Base-by-base conservation (phyloP, 768 basidiomycete genomes). In the Rhodotorula toruloides region DNA sequence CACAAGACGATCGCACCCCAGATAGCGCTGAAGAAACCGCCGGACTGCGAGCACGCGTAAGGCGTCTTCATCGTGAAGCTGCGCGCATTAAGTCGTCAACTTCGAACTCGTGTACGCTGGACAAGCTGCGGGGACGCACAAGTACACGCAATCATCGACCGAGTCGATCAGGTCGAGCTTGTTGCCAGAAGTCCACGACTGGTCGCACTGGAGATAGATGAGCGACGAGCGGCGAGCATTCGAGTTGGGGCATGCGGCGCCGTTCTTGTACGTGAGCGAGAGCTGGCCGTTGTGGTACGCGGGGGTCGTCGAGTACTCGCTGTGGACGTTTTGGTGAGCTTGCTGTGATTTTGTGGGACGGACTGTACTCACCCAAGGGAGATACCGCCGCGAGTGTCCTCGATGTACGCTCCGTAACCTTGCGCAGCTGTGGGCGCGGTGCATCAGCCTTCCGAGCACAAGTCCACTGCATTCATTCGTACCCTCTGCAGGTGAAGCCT, bases 61-160 rank as follows among this genome's bases (percentile, higher is more conserved):
- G 66, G 66, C 2, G 66, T 62, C 61, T 67, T 67, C 31, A 67
- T 62, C 4, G 61, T 62, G 57, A 67, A 67, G 43, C 62, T 63
- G 54, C 10, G 29, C 19, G 13, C 3, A 14, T n/a, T 14, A 14
- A 10, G 11, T 25, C 25, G 47, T 48, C 47, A 27, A 25, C 27
- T 17, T 29, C 44, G 44, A 13, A 8, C 22, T 25, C 21, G n/a
- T n/a, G n/a, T n/a, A n/a, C n/a, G n/a, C 25, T 11, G 13, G 43
- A 44, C 13, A 32, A 21, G 17, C 13, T 34, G 16, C 7, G 13
- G 44, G 12, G 21, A 53, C 61, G 46, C 27, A 63, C 62, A 67
- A 52, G 57, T 67, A 67, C 39, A 46, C 34, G 46, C 66, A 67
- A 46, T 67, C 66, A 34, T 67, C 66, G 56, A 67, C 27, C 54